Percentiles rank a stretch among this genome's conserved stretches.
phyloP scores from a whole-genome alignment of 1,284 basidiomycete species.

The Butyriboletus appendiculatus region DNA sequence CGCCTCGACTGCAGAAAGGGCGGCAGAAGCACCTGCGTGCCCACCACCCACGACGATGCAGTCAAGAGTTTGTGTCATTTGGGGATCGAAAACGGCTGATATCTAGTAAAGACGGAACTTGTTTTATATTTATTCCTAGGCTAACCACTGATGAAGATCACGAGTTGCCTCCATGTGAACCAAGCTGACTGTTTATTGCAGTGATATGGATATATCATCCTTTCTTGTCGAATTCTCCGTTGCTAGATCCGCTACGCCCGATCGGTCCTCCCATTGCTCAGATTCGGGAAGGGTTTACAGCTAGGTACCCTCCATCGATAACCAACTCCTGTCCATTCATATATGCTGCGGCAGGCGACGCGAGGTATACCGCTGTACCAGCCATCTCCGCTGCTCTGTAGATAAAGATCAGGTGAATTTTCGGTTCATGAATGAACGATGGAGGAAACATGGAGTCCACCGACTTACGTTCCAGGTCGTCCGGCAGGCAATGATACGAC shows the following conservation, averaged over 20 bases:
- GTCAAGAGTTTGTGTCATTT: constrained; percentile 40
- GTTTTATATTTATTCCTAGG: not conserved
- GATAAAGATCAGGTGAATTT: not conserved
- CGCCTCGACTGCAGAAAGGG: constrained; percentile 56
- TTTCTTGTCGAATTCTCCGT: not conserved
- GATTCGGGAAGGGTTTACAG: constrained; percentile 62
- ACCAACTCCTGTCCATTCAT: constrained; percentile 73
- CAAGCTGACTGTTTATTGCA: not conserved
- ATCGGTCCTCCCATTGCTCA: constrained; percentile 7
- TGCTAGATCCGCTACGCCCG: not conserved
- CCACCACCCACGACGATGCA: constrained; percentile 68
- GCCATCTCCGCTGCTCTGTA: constrained; percentile 72
- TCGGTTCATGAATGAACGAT: not conserved
- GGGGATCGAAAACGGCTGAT: not conserved
- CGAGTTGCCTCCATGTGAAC: constrained; percentile 1
- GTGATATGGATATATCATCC: not conserved
- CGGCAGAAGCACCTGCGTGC: constrained; percentile 66
- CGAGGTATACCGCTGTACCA: constrained; percentile 72
- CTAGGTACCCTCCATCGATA: constrained; percentile 70
- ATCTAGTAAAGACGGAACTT: not conserved
- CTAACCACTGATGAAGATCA: constrained; percentile 1
- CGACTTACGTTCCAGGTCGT: constrained; percentile 66
- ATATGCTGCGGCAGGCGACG: constrained; percentile 68
- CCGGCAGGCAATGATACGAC: constrained; percentile 59
- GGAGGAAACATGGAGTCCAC: not conserved